Conservation (phyloP, 441 rosid genomes). For the Sinapis alba region DNA sequence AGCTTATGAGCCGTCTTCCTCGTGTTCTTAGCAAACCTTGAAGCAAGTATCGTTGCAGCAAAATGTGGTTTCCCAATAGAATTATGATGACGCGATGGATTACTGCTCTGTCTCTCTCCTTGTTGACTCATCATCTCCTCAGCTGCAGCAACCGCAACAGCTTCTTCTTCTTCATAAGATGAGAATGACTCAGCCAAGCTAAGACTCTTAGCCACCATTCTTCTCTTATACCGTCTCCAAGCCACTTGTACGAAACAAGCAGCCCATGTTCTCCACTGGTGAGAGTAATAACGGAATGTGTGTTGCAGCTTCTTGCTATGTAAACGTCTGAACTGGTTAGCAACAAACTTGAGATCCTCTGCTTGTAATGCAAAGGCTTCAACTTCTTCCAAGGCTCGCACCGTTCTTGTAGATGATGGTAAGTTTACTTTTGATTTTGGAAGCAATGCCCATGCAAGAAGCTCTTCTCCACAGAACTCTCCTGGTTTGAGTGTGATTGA, state of each 20-base stretch:
- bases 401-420: slow-evolving; percentile 90
- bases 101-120: slow-evolving; percentile 36
- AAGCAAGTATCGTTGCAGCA: slow-evolving; percentile 67
- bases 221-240: slow-evolving; percentile 69
- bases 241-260: slow-evolving; percentile 91
- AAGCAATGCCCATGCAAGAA: slow-evolving; percentile 86
- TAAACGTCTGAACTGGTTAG: slow-evolving; percentile 85
- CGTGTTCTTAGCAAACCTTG: slow-evolving; percentile 82
- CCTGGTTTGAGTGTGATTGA: slow-evolving; percentile 76
- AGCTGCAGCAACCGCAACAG: slow-evolving; percentile 23
- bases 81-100: slow-evolving; percentile 34
- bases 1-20: slow-evolving; percentile 66
- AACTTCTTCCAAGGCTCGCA: slow-evolving; percentile 74
- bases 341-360: slow-evolving; percentile 84
- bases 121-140: slow-evolving; percentile 42
- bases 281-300: slow-evolving; percentile 81
- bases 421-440: slow-evolving; percentile 70
- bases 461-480: slow-evolving; percentile 93
- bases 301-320: slow-evolving; percentile 96
- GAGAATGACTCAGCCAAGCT: slow-evolving; percentile 63
- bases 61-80: slow-evolving; percentile 60
- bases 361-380: slow-evolving; percentile 90
- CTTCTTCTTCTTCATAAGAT: slow-evolving; percentile 39
- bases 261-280: slow-evolving; percentile 95
- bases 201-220: slow-evolving; percentile 58